phyloP scores from a whole-genome alignment of 176 grass and related monocot species.

The Tillandsia leiboldiana region DNA sequence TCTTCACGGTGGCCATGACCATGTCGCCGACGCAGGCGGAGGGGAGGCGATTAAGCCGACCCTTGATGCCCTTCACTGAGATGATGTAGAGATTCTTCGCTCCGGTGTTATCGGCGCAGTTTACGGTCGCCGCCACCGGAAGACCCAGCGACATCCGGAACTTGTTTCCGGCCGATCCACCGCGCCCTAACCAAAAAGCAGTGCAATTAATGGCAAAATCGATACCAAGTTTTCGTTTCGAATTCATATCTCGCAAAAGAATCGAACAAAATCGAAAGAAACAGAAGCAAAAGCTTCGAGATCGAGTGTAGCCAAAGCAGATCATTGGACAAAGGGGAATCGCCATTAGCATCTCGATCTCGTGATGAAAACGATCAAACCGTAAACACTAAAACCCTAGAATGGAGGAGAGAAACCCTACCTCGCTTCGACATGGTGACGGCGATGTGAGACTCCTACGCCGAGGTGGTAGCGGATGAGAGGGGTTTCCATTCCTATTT shows the following conservation, averaged over 20 bases:
- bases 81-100: slow-evolving; percentile 59
- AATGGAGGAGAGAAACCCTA: not conserved
- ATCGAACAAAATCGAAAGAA: not conserved
- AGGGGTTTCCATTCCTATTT: not conserved
- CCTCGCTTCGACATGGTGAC: slow-evolving; percentile 62
- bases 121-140: slow-evolving; percentile 50
- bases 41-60: slow-evolving; percentile 48
- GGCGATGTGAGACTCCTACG: not conserved
- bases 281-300: not conserved
- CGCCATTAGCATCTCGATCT: too few relatives aligned
- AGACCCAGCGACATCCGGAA: slow-evolving; percentile 54
- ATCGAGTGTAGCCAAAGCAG: not conserved
- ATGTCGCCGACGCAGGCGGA: slow-evolving; percentile 67
- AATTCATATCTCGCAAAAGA: not conserved
- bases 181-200: not conserved
- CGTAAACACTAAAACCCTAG: not conserved
- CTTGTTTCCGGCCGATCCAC: slow-evolving; percentile 35
- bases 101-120: slow-evolving; percentile 50
- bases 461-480: not conserved
- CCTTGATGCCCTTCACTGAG: slow-evolving; percentile 66
- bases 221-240: not conserved
- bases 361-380: too few relatives aligned
- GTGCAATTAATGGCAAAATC: not conserved
- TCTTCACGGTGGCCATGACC: slow-evolving; percentile 72
- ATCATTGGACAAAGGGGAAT: not conserved